Percentiles rank a stretch among this genome's conserved stretches.
These are phyloP conservation scores for Nothophytophthora sp. DNA, from an alignment of 352 stramenopile species.

Conservation along the genomic window DNA sequence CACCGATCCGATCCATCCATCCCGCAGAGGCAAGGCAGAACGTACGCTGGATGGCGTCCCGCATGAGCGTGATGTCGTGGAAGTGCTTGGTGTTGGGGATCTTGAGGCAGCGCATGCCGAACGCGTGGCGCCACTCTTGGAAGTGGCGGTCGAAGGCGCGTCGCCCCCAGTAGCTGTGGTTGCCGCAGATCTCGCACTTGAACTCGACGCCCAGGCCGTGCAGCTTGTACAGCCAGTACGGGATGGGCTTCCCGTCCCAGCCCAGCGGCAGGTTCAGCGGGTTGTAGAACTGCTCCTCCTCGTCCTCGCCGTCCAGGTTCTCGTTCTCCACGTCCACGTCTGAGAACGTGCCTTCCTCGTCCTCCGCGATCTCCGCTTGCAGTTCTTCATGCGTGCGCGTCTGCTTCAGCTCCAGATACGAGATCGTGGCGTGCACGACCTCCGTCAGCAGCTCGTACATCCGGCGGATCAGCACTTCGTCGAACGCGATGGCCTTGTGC, in stretches of 20 bases:
- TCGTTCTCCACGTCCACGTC: conserved; percentile 80
- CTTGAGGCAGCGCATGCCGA: conserved; percentile 98
- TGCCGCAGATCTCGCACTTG: conserved; percentile 99
- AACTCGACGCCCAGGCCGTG: conserved; percentile 98
- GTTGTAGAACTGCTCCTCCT: conserved; percentile 99
- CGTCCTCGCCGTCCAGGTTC: conserved; percentile 67
- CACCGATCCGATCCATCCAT: neutral
- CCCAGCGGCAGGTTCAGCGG: conserved; percentile 98
- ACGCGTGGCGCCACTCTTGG: conserved; percentile 97
- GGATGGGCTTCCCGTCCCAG: conserved; percentile 99
- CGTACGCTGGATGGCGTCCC: conserved; percentile 91
- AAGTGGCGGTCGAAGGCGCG: conserved; percentile 98
- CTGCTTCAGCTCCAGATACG: conserved; percentile 87
- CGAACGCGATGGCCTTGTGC: conserved; percentile 59
- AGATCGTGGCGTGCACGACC: conserved; percentile 83
- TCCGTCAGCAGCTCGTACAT: conserved; percentile 83
- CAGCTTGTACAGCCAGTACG: conserved; percentile 99
- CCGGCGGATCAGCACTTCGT: conserved; percentile 71
- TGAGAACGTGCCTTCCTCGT: conserved; percentile 85
- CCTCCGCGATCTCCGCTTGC: conserved; percentile 82
- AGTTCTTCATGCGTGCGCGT: conserved; percentile 88
- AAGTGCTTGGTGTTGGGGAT: conserved; percentile 99
- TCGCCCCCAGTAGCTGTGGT: conserved; percentile 97
- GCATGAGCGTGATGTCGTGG: conserved; percentile 99
- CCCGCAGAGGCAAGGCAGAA: conserved; percentile 8